Conservation (phyloP, 192 early-diverging fungal genomes). For the Coemansia sp. region DNA sequence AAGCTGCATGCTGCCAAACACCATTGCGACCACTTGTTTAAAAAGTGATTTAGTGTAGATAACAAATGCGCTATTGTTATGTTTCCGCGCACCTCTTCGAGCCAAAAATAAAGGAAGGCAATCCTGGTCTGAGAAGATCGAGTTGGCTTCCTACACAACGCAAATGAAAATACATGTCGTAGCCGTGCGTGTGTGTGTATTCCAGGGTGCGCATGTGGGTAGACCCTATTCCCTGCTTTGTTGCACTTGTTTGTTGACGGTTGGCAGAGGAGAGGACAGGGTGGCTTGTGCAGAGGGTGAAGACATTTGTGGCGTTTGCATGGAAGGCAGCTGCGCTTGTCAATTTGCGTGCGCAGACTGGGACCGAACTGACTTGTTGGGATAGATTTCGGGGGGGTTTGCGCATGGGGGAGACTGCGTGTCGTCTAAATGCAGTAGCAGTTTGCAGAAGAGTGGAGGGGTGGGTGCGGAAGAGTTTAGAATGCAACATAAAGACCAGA, state of each 20-base stretch:
- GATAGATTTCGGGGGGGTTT: neutral
- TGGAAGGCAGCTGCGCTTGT: neutral
- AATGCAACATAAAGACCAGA: neutral
- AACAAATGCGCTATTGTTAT: neutral
- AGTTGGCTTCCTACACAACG: neutral
- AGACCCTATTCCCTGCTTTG: neutral
- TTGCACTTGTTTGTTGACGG: neutral
- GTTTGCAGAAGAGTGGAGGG: neutral
- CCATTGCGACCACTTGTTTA: neutral
- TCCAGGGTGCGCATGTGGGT: neutral
- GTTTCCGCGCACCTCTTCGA: neutral
- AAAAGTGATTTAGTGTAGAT: neutral
- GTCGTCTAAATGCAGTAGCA: neutral
- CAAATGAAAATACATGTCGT: neutral
- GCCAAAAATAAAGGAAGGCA: neutral
- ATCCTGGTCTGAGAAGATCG: neutral
- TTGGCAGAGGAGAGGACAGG: neutral
- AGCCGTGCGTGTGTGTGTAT: neutral
- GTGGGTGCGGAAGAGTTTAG: neutral
- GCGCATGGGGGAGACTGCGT: no score
- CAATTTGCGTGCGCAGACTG: neutral
- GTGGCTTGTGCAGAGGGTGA: neutral
- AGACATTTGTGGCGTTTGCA: neutral
- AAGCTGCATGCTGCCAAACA: neutral
- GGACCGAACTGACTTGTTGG: neutral